A percentile compares a stretch with the other conserved stretches of the same genome.
Evolutionary conservation across 1,139 yeast species (phyloP).

Genomic region (Martiniozyma asiatica): DNA sequence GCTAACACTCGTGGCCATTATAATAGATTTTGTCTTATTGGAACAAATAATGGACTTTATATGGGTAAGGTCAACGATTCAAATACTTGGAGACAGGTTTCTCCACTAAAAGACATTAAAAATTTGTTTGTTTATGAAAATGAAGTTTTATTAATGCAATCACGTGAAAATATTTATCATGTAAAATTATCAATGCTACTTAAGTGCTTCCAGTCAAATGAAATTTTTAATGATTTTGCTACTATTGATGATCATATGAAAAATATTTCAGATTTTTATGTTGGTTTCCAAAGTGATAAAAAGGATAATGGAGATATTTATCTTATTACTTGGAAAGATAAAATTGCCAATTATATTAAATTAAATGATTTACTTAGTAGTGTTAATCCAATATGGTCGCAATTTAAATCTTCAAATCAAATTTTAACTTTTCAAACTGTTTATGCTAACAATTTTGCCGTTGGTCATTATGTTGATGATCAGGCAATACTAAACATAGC

Average conservation of each 20-base stretch:
- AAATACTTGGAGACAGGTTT: conserved; percentile 47
- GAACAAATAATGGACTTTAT: conserved; percentile 34
- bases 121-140: conserved; percentile 52
- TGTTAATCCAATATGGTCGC: no score
- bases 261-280: conserved; percentile 14
- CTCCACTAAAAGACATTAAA: conserved; percentile 42
- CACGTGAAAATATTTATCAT: conserved; percentile 48
- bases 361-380: conserved; percentile 12
- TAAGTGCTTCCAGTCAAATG: no score
- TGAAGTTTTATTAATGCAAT: conserved; percentile 47
- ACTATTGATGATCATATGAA: conserved; percentile 2
- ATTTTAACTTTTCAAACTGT: conserved; percentile 15
- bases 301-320: conserved; percentile 11
- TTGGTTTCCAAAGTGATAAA: conserved; percentile 18
- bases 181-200: no score
- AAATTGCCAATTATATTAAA: conserved; percentile 14
- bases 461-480: conserved; percentile 17
- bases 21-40: conserved; percentile 26
- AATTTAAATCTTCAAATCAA: conserved; percentile 17
- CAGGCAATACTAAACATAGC: conserved; percentile 20
- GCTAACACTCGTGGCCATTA: conserved; percentile 1
- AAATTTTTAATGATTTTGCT: conserved; percentile 18
- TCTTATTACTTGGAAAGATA: conserved; percentile 19
- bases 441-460: conserved; percentile 19
- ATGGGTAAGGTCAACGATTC: conserved; percentile 24